Evolutionary conservation across 768 basidiomycete species (phyloP).

Genomic region (Cystobasidium ongulense): DNA sequence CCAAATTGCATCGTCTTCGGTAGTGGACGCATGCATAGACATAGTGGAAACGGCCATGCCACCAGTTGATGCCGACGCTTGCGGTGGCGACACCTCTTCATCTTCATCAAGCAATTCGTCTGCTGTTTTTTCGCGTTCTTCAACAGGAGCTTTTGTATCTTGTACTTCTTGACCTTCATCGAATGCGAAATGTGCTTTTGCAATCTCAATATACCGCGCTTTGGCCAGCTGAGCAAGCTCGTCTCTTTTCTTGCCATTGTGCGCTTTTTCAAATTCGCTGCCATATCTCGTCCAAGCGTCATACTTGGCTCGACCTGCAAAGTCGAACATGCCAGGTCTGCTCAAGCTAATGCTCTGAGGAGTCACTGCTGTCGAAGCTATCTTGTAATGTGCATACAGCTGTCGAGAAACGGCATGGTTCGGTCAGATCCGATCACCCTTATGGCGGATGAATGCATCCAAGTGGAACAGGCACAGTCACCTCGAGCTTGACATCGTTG

Average conservation of each 20-base stretch:
- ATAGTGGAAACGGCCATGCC: slow-evolving; percentile 16
- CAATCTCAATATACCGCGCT: slow-evolving; percentile 4
- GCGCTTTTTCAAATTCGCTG: neutral
- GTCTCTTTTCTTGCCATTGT: neutral
- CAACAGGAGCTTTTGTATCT: neutral
- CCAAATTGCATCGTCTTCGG: neutral
- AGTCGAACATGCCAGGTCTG: slow-evolving; percentile 25
- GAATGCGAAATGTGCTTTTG: neutral
- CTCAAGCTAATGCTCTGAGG: neutral
- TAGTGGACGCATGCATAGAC: neutral
- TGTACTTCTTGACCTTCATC: neutral
- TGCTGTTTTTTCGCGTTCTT: neutral
- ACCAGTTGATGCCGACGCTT: neutral
- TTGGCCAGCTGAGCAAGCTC: neutral
- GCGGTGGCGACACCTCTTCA: neutral
- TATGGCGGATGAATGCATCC: neutral
- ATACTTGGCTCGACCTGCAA: slow-evolving; percentile 22
- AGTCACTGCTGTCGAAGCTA: neutral
- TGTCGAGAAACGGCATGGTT: neutral
- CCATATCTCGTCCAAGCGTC: slow-evolving; percentile 13
- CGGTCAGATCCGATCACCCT: neutral
- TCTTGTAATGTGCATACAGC: slow-evolving; percentile 28
- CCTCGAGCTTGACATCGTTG: slow-evolving; percentile 28
- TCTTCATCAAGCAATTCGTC: slow-evolving; percentile 28
- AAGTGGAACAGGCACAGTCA: neutral